A percentile compares a stretch with the other conserved stretches of the same genome.
Evolutionary conservation across 2,329 filamentous ascomycete species (phyloP).

Genomic region (Teratosphaeriaceae sp.): DNA sequence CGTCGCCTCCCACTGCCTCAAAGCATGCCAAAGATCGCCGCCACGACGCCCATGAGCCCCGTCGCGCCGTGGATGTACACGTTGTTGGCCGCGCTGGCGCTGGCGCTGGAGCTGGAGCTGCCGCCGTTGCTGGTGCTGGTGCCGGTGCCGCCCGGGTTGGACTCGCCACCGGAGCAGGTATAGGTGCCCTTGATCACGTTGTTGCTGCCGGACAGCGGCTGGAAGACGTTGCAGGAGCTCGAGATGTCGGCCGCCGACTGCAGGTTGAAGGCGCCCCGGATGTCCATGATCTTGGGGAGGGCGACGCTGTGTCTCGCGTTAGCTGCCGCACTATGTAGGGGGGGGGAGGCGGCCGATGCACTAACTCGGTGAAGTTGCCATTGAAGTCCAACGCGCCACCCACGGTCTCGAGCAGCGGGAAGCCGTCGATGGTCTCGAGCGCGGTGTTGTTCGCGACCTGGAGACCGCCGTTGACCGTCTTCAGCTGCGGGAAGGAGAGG

Average conservation of each 20-base stretch:
- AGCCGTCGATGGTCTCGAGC: conserved; percentile 57
- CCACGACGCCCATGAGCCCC: conserved; percentile 41
- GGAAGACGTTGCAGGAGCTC: conserved; percentile 35
- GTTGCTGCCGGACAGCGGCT: conserved; percentile 32
- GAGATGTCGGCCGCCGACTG: conserved; percentile 39
- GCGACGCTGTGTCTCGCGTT: conserved; percentile 51
- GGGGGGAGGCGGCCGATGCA: conserved; percentile 17
- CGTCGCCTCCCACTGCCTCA: too few relatives aligned
- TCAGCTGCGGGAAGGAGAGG: conserved; percentile 66
- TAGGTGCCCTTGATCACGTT: conserved; percentile 39
- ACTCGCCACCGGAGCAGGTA: conserved; percentile 35
- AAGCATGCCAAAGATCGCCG: conserved; percentile 41
- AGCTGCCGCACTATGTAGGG: background rate
- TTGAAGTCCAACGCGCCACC: conserved; percentile 77
- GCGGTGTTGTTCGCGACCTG: conserved; percentile 86
- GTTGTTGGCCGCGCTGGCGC: conserved; percentile 26
- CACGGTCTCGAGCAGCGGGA: conserved; percentile 62
- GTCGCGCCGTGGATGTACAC: conserved; percentile 38
- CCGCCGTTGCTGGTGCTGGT: conserved; percentile 24
- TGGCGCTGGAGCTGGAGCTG: conserved; percentile 14
- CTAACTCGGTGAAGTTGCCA: conserved; percentile 78
- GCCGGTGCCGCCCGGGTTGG: conserved; percentile 29
- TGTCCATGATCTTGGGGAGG: conserved; percentile 50
- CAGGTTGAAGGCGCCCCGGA: conserved; percentile 46
- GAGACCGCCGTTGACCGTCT: conserved; percentile 68